Conservation (phyloP, 345 rosid genomes). For the Tarenaya hassleriana region DNA sequence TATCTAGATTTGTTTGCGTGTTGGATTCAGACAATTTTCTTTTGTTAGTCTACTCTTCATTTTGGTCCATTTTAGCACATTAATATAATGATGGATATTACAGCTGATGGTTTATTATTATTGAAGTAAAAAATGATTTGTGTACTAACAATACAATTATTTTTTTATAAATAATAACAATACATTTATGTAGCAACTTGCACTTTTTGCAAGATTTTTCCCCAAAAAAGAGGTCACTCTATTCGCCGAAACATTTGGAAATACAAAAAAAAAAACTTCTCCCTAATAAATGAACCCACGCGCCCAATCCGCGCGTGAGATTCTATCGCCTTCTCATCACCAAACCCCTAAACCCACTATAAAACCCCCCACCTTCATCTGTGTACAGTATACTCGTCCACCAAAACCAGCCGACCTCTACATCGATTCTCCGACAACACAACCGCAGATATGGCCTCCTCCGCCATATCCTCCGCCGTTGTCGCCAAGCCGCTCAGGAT, state of each 20-base stretch:
- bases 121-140: no score
- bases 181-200: not conserved
- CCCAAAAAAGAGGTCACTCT: constrained; percentile 8
- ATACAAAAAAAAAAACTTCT: not conserved
- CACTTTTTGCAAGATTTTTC: not conserved
- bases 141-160: no score
- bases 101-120: no score
- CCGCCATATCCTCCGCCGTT: constrained; percentile 24
- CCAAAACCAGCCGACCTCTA: constrained; percentile 6
- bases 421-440: no score
- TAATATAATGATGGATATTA: no score
- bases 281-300: constrained; percentile 1
- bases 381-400: constrained; percentile 5
- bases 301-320: constrained; percentile 21
- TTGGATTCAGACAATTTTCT: no score
- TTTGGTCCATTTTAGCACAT: no score
- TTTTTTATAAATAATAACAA: no score
- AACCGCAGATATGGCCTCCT: constrained; percentile 23
- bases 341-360: constrained; percentile 22
- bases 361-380: constrained; percentile 13
- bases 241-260: constrained; percentile 13
- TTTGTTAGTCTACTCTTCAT: no score
- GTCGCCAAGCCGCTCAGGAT: constrained; percentile 28
- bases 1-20: no score
- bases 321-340: constrained; percentile 3